These are phyloP conservation scores for Hebeloma cylindrosporum DNA, from an alignment of 768 basidiomycete species.

Conservation along the genomic window DNA sequence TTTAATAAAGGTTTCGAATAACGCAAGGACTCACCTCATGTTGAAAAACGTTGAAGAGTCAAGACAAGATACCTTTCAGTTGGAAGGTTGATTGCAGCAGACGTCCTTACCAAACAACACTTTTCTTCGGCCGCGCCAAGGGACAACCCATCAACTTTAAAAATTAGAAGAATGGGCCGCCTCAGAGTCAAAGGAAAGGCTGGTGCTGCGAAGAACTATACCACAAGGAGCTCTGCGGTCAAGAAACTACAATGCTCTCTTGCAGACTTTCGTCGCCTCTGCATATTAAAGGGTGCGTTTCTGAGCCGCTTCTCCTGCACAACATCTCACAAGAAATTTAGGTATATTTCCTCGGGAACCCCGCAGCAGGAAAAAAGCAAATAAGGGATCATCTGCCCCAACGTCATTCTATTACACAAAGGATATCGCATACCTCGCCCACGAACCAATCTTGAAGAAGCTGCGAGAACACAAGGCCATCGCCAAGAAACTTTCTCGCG, in stretches of 20 bases:
- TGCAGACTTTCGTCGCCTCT: constrained; percentile 93
- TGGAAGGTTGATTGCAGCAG: constrained; percentile 30
- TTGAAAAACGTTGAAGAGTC: too few species aligned
- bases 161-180: constrained; percentile 63
- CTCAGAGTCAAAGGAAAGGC: constrained; percentile 83
- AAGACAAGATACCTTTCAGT: too few species aligned
- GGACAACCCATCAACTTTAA: too few species aligned
- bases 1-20: constrained; percentile 1
- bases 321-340: constrained; percentile 28
- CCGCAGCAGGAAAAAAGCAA: constrained; percentile 85
- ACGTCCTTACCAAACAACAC: constrained; percentile 32
- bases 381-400: constrained; percentile 96
- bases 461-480: constrained; percentile 97
- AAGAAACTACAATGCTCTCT: constrained; percentile 97
- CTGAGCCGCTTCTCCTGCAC: neutral
- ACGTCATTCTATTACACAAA: constrained; percentile 98
- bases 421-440: constrained; percentile 95
- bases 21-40: constrained; percentile 36
- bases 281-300: constrained; percentile 87
- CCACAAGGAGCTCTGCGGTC: constrained; percentile 87
- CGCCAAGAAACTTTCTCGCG: constrained; percentile 92
- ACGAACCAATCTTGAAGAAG: constrained; percentile 93
- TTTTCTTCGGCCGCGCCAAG: constrained; percentile 23
- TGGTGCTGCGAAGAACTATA: constrained; percentile 88
- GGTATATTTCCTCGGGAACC: constrained; percentile 99